Conservation (phyloP, 305 asterid genomes). For the Stenogyne calaminthoides region DNA sequence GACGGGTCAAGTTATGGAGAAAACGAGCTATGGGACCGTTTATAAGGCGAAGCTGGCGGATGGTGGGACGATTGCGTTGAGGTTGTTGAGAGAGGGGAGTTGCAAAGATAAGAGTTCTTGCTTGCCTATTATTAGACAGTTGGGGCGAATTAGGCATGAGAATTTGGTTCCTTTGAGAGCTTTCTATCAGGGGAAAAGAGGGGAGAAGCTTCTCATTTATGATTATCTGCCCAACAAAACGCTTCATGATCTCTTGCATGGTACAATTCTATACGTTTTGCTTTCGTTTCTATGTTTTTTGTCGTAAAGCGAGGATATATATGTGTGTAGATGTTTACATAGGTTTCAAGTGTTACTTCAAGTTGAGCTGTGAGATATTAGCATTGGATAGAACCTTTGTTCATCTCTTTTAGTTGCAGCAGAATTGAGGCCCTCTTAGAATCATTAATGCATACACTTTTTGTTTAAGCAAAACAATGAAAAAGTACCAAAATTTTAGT, state of each 20-base stretch:
- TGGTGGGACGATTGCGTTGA: constrained; percentile 92
- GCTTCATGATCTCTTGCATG: constrained; percentile 86
- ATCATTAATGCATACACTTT: background rate
- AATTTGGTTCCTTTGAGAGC: constrained; percentile 93
- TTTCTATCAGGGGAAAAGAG: constrained; percentile 94
- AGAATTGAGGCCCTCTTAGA: background rate
- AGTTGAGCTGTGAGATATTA: background rate
- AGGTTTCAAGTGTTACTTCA: constrained; percentile 12
- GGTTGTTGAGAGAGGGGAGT: constrained; percentile 91
- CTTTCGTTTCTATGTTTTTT: too few species aligned
- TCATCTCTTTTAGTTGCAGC: background rate
- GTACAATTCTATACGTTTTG: constrained; percentile 35
- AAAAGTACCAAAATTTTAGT: too few species aligned
- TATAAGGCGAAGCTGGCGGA: constrained; percentile 92
- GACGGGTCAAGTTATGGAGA: constrained; percentile 97
- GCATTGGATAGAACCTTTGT: background rate
- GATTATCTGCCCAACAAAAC: constrained; percentile 78
- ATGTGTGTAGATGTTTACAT: background rate
- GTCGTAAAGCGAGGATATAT: too few species aligned
- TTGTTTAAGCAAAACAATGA: background rate
- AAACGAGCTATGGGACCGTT: constrained; percentile 89
- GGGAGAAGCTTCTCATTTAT: constrained; percentile 94
- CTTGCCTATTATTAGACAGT: constrained; percentile 68
- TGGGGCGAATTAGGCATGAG: constrained; percentile 87
- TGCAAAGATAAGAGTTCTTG: constrained; percentile 74